These are phyloP conservation scores for Phyllosticta citribraziliensis DNA, from an alignment of 2,329 filamentous ascomycete species.

Conservation along the genomic window DNA sequence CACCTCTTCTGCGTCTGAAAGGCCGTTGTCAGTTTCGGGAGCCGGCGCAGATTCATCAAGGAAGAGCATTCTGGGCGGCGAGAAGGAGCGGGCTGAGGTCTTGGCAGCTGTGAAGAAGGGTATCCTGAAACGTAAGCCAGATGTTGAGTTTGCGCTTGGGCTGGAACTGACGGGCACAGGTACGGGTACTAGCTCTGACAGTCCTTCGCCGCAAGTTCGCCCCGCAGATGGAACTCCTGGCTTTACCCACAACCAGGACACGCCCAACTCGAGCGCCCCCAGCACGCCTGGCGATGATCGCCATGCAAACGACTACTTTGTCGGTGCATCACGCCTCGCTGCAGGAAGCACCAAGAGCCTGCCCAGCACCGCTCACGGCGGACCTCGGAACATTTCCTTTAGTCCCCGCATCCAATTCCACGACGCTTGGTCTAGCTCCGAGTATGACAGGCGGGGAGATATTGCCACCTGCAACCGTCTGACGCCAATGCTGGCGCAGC, in stretches of 20 bases:
- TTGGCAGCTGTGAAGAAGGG: slow-evolving; percentile 89
- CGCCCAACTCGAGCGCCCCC: slow-evolving; percentile 74
- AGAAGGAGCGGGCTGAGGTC: slow-evolving; percentile 82
- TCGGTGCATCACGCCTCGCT: slow-evolving; percentile 59
- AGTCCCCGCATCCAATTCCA: slow-evolving; percentile 90
- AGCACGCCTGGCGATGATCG: slow-evolving; percentile 78
- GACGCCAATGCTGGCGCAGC: slow-evolving; percentile 92
- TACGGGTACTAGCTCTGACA: slow-evolving; percentile 48
- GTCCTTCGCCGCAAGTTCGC: slow-evolving; percentile 58
- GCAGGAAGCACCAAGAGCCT: slow-evolving; percentile 69
- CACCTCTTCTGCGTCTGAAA: slow-evolving; percentile 32
- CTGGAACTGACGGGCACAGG: slow-evolving; percentile 28
- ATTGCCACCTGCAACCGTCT: slow-evolving; percentile 96
- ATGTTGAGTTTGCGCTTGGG: neutral
- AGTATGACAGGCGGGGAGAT: slow-evolving; percentile 93
- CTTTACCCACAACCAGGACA: slow-evolving; percentile 51
- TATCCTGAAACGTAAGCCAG: slow-evolving; percentile 73
- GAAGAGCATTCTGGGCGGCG: slow-evolving; percentile 85
- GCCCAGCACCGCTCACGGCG: slow-evolving; percentile 64
- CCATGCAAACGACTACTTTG: slow-evolving; percentile 68
- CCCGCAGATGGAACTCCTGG: slow-evolving; percentile 46
- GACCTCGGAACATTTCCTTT: slow-evolving; percentile 58
- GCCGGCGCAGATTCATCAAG: slow-evolving; percentile 50
- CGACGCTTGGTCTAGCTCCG: slow-evolving; percentile 90
- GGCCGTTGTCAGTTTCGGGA: slow-evolving; percentile 36